Evolutionary conservation across 2,329 filamentous ascomycete genomes (phyloP), one percentile per base, ranked within the genome.

Genomic region (Apiospora arundinis): DNA sequence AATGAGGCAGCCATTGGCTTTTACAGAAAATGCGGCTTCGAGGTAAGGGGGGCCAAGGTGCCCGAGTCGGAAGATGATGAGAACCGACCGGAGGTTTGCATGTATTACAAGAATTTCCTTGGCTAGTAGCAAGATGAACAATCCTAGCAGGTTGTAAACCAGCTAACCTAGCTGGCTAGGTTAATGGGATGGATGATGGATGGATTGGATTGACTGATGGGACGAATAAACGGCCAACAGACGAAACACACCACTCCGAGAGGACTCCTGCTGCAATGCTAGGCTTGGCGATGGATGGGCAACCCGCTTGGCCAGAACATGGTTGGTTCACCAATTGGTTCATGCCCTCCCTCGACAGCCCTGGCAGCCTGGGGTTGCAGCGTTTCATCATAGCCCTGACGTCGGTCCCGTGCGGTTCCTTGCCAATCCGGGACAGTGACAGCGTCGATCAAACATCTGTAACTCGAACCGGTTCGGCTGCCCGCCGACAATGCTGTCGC

Each of bases 11-110:
- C 81, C 4, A 78, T 76, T 68, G 72, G 74, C 4, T 74, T 83
- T 49, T 84, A 82, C 70, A 72, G 80, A 71, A 80, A 77, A 67
- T 81, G 78, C 75, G 81, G 81, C 9, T 83, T 82, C 73, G 75
- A 77, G 67, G 71, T 37, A 44, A 37, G 16, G 45, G 76, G 73
- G 42, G 63, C 73, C 32, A 72, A 72, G 70, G 69, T 67, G 28
- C 46, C 37, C n/a, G 70, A 69, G 23, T 23, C 9, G 7, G 67
- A 69, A 4, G n/a, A 67, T 6, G 70, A 72, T 18, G 32, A 44
- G 12, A 49, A 49, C 9, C 49, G 69, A 6, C 69, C 69, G 37
- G 72, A 77, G 70, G 52, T 79, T 21, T 72, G 73, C 65, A 77
- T 78, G 77, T 73, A 74, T 72, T 77, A 75, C 37, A n/a, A 40